Conservation (phyloP, 768 basidiomycete species). For the Tephrocybe rancida region DNA sequence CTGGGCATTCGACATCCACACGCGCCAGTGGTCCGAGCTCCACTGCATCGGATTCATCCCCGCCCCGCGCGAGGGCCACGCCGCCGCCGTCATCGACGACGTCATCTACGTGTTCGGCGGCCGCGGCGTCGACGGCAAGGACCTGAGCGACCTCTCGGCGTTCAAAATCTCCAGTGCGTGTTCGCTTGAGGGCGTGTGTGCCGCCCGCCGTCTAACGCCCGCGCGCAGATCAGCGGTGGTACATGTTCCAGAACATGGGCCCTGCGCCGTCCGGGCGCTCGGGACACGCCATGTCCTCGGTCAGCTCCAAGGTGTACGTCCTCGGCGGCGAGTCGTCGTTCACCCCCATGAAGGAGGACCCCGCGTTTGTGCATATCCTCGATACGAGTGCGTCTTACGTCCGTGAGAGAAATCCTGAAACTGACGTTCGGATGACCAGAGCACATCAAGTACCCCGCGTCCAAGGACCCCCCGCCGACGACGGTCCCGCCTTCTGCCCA, state of each 20-base stretch:
- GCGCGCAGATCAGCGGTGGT: slow-evolving; percentile 99
- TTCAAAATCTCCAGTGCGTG: slow-evolving; percentile 95
- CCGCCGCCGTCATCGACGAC: slow-evolving; percentile 94
- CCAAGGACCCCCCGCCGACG: slow-evolving; percentile 22
- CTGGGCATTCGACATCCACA: slow-evolving; percentile 88
- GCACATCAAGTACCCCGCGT: slow-evolving; percentile 27
- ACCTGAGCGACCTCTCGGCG: slow-evolving; percentile 90
- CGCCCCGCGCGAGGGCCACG: slow-evolving; percentile 93
- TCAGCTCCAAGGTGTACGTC: slow-evolving; percentile 87
- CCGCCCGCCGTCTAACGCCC: too few relatives aligned
- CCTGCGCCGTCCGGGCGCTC: slow-evolving; percentile 90
- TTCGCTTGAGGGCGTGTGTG: too few relatives aligned
- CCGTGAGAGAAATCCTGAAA: too few relatives aligned
- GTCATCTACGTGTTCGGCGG: slow-evolving; percentile 98
- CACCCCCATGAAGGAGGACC: slow-evolving; percentile 73
- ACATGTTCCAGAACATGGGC: slow-evolving; percentile 99
- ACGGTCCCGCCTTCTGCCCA: slow-evolving; percentile 13
- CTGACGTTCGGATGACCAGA: slow-evolving; percentile 18
- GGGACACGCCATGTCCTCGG: slow-evolving; percentile 97
- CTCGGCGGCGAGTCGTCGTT: slow-evolving; percentile 95
- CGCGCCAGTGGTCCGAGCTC: slow-evolving; percentile 86
- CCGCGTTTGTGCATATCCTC: slow-evolving; percentile 82
- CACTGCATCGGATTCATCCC: slow-evolving; percentile 97
- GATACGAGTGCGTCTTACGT: slow-evolving; percentile 80
- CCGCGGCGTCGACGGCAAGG: slow-evolving; percentile 95